Base-by-base conservation (phyloP, 1,139 yeast genomes). In the Scheffersomyces stambukii region DNA sequence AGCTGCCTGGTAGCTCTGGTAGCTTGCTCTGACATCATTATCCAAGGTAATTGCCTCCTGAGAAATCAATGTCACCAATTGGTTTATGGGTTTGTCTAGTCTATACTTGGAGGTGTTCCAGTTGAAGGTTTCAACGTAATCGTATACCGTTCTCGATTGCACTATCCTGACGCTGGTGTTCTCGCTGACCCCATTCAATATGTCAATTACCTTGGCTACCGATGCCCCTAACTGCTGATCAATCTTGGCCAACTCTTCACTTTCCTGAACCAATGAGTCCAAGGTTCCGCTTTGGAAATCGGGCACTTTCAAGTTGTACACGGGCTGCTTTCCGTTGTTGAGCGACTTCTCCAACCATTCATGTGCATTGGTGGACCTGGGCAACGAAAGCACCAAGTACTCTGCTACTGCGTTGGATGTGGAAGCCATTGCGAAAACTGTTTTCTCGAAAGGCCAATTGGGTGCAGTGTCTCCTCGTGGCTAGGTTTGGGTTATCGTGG, bases 61-160 rank as follows among this genome's bases (percentile, higher is more conserved):
- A 9, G 93, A 68, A 35, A 93, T 77, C 32, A 74, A 43, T 33
- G 73, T 71, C 30, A 85, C 82, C 48, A 91, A 68, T 29, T 84
- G 88, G 36, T 77, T 75, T 42, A 91, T 77, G 8, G 95, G 70
- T 54, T 80, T 83, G 58, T 89, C 96, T 33, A 82, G 65, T 49
- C 96, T 74, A 60, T 80, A 91, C 60, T 89, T 85, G 39, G 84
- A 75, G 8, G 83, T 62, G 53, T 86, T 86, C 99, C 99, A 91
- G 31, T 74, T 70, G 57, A 91, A 91, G 28, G 67, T 60, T 51
- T 81, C 83, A 42, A 86, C 61, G 50, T 77, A 88, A 32, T 75
- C 77, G 32, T 74, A 70, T 9, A 80, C 73, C 3, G 67, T 54
- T 39, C 60, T 62, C 25, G 67, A 64, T 37, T 70, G 69, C 24